Base-by-base conservation (phyloP, 108 stramenopile species). In the Fragilaria radians region DNA sequence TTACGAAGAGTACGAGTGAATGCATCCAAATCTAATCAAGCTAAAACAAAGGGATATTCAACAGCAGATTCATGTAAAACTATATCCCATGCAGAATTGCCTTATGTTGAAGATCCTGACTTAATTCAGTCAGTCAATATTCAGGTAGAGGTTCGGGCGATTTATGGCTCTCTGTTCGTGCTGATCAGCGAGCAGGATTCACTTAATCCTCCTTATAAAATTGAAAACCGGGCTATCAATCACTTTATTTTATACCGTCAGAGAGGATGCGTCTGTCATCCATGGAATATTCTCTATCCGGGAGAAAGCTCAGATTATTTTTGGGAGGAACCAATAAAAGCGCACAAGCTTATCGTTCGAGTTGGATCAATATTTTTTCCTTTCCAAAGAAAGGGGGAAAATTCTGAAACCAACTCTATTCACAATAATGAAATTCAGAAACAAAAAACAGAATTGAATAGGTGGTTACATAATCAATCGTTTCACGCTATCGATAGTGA, bases 301-400 rank as follows among this genome's bases (percentile, higher is more conserved):
- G 90, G 94, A n/a, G 79, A 87, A 52, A 80, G 80, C 1, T 33
- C 51, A 26, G 19, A 73, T 2, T 95, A 92, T 64, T 80, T 80
- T 24, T 95, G 91, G 91, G 84, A 95, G 64, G 94, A 95, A 36
- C 94, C 94, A 2, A 75, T 85, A 70, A 88, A 78, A 52, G 73
- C 85, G 9, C 85, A 88, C 59, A 88, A 90, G 63, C 73, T 95
- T 5, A 71, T 77, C 28, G 76, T 92, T 14, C 64, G 83, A n/a
- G 83, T 87, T 52, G 84, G 85, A 4, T 42, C 48, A 62, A 63
- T 47, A 49, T 48, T 56, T 25, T 48, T 23, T 33, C 17, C 27
- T 11, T 36, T 71, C 36, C 28, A 45, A 5, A 54, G 21, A 46
- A 33, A 63, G 27, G 57, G 57, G 1, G 3, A 11, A 2, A 27